These are phyloP conservation scores for Podospora fimiseda DNA, from an alignment of 495 filamentous ascomycete species.

Conservation along the genomic window DNA sequence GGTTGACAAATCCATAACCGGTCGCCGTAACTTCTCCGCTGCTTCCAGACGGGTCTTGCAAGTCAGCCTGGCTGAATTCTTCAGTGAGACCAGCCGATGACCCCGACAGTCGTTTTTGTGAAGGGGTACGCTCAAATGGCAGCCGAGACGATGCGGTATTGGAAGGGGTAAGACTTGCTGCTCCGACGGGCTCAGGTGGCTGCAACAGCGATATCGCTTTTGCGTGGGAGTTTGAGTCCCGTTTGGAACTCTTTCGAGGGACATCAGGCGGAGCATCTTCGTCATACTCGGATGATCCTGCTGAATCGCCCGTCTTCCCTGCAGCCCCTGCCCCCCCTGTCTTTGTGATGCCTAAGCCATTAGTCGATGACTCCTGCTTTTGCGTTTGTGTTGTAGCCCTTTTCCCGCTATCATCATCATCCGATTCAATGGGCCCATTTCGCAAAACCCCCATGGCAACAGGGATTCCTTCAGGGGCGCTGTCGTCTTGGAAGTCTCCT, in stretches of 20 bases:
- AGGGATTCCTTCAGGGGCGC: slow-evolving; percentile 49
- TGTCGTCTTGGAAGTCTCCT: slow-evolving; percentile 49
- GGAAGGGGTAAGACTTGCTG: slow-evolving; percentile 8
- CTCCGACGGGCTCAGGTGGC: neutral
- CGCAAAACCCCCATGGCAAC: slow-evolving; percentile 52
- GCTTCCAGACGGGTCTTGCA: slow-evolving; percentile 17
- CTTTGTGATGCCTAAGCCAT: slow-evolving; percentile 25
- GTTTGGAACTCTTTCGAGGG: slow-evolving; percentile 58
- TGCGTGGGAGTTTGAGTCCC: slow-evolving; percentile 32
- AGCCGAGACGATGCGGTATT: slow-evolving; percentile 37
- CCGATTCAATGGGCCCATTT: slow-evolving; percentile 53
- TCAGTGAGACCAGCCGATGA: slow-evolving; percentile 43
- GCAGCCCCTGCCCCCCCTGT: neutral
- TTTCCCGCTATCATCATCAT: slow-evolving; percentile 40
- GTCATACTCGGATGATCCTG: neutral
- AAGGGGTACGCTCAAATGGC: slow-evolving; percentile 55
- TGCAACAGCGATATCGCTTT: slow-evolving; percentile 8
- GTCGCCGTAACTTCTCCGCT: slow-evolving; percentile 50
- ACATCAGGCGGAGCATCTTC: slow-evolving; percentile 30
- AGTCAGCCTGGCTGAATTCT: slow-evolving; percentile 33
- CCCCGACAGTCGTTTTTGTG: slow-evolving; percentile 46
- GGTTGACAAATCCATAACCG: slow-evolving; percentile 67
- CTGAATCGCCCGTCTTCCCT: neutral
- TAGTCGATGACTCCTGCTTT: slow-evolving; percentile 29
- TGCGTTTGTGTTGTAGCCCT: slow-evolving; percentile 19